These are phyloP conservation scores for Candida jianshihensis DNA, from an alignment of 805 yeast species.

Conservation along the genomic window DNA sequence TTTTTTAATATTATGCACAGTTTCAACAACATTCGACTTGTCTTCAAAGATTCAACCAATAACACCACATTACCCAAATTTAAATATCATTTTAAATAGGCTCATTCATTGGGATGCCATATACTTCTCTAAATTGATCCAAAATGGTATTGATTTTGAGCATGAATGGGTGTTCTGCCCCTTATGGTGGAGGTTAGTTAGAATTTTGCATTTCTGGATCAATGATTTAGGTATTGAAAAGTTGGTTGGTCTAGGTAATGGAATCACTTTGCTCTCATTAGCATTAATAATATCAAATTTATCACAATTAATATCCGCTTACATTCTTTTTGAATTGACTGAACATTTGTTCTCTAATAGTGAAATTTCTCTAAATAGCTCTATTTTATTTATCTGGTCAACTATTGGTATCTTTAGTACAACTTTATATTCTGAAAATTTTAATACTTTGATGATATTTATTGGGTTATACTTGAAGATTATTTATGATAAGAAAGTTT, in stretches of 20 bases:
- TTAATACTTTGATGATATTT: slow-evolving; percentile 55
- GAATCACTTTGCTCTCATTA: slow-evolving; percentile 30
- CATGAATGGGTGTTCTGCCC: slow-evolving; percentile 89
- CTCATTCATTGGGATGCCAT: slow-evolving; percentile 83
- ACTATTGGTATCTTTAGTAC: slow-evolving; percentile 79
- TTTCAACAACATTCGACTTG: slow-evolving; percentile 5
- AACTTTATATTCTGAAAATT: slow-evolving; percentile 70
- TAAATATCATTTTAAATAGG: slow-evolving; percentile 25
- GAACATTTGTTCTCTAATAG: slow-evolving; percentile 20
- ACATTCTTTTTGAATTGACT: slow-evolving; percentile 47
- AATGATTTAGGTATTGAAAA: slow-evolving; percentile 3
- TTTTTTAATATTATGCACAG: background rate
- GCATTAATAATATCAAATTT: slow-evolving; percentile 46
- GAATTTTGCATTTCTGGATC: slow-evolving; percentile 1
- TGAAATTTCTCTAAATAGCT: slow-evolving; percentile 27
- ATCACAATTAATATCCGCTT: slow-evolving; percentile 41
- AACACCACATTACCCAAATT: background rate
- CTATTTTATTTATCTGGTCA: slow-evolving; percentile 48
- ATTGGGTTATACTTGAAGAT: slow-evolving; percentile 44
- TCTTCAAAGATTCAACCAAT: slow-evolving; percentile 1
- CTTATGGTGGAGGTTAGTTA: slow-evolving; percentile 57
- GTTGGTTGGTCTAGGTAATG: background rate
- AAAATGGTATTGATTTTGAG: slow-evolving; percentile 50
- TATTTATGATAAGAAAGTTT: background rate
- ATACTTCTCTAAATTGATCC: slow-evolving; percentile 56